These are phyloP conservation scores for Scheffersomyces titani DNA, from an alignment of 1,139 yeast species.

Conservation along the genomic window DNA sequence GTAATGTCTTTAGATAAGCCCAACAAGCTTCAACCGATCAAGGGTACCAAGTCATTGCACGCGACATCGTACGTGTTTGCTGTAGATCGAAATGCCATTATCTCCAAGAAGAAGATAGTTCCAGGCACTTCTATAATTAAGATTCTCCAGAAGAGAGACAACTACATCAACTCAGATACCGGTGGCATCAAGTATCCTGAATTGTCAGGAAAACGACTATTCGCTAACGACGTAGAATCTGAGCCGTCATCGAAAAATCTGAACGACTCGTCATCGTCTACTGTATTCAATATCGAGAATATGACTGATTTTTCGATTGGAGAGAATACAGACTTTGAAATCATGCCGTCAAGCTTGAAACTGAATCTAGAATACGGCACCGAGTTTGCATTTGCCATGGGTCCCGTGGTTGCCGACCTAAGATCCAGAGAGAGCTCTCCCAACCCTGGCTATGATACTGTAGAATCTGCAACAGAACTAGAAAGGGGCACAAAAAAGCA, in stretches of 20 bases:
- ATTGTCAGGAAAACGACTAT: conserved; percentile 7
- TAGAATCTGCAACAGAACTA: neutral
- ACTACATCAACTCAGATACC: conserved; percentile 8
- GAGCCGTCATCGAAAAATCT: neutral
- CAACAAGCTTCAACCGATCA: conserved; percentile 8
- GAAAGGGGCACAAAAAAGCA: neutral
- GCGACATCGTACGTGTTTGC: conserved; percentile 13
- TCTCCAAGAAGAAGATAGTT: conserved; percentile 11
- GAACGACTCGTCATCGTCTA: neutral
- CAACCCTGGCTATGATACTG: neutral
- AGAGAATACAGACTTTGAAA: neutral
- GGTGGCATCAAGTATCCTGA: conserved; percentile 9
- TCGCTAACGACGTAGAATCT: conserved; percentile 1
- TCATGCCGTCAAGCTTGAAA: neutral
- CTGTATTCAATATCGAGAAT: neutral
- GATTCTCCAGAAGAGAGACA: conserved; percentile 5
- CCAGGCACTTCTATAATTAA: conserved; percentile 18
- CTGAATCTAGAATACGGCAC: neutral
- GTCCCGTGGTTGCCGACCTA: neutral
- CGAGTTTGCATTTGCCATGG: neutral
- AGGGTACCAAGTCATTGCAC: conserved; percentile 12
- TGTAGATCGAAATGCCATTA: conserved; percentile 13
- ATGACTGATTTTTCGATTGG: neutral
- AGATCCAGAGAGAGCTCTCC: neutral
- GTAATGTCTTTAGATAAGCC: conserved; percentile 3